These are phyloP conservation scores for Penicillium sp. DNA, from an alignment of 2,329 filamentous ascomycete species.

Conservation along the genomic window DNA sequence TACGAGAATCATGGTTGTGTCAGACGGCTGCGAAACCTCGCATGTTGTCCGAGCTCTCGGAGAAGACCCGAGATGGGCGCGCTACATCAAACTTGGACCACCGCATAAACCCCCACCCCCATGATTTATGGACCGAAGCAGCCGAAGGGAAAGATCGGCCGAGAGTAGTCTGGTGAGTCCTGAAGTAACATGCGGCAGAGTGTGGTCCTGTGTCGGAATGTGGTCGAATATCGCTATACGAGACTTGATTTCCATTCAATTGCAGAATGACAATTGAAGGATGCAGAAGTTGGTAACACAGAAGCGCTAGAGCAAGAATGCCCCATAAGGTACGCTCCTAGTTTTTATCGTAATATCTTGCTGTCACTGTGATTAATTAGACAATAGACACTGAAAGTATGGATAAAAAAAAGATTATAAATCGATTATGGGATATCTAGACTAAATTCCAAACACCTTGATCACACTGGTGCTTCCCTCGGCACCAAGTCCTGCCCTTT, in stretches of 20 bases:
- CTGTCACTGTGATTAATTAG: background rate
- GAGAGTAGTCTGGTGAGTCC: background rate
- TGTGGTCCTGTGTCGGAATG: background rate
- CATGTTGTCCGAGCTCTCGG: conserved; percentile 25
- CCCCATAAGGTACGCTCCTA: too few relatives aligned
- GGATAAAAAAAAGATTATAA: background rate
- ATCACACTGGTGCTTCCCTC: conserved; percentile 40
- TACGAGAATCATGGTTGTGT: conserved; percentile 10
- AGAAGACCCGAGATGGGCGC: conserved; percentile 16
- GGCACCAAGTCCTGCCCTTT: conserved; percentile 36
- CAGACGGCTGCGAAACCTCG: conserved; percentile 17
- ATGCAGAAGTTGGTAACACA: too few relatives aligned
- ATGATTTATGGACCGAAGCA: background rate
- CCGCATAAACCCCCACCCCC: background rate
- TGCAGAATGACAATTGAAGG: too few relatives aligned
- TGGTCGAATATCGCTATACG: background rate
- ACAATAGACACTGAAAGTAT: background rate
- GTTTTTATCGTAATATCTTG: too few relatives aligned
- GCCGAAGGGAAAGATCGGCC: background rate
- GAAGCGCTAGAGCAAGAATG: too few relatives aligned
- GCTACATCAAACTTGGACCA: conserved; percentile 18
- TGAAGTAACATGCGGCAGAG: background rate
- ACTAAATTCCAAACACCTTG: conserved; percentile 35
- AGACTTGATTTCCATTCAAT: too few relatives aligned
- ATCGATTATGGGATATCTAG: conserved; percentile 6